Conservation (phyloP, 345 rosid species). For the Abelmoschus esculentus region DNA sequence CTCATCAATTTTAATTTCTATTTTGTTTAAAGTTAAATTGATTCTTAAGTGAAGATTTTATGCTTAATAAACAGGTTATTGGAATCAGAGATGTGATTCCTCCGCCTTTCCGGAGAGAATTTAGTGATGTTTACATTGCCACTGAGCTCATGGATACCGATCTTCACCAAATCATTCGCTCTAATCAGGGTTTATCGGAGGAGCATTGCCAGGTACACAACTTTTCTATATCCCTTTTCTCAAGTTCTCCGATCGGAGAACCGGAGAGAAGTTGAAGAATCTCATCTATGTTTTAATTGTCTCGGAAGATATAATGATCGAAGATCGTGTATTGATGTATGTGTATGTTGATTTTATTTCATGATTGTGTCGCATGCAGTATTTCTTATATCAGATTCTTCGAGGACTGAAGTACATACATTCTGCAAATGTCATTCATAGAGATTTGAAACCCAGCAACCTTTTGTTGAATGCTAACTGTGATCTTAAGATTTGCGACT, state of each 20-base stretch:
- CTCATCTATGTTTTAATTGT: not conserved
- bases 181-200: slow-evolving; percentile 80
- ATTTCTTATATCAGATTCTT: slow-evolving; percentile 89
- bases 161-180: slow-evolving; percentile 88
- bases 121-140: slow-evolving; percentile 78
- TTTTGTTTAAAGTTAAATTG: not conserved
- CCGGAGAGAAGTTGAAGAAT: not conserved
- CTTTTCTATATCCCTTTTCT: not conserved
- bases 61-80: slow-evolving; percentile 45
- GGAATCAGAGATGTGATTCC: slow-evolving; percentile 84
- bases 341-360: not conserved
- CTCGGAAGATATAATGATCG: not conserved
- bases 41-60: slow-evolving; percentile 2
- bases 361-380: slow-evolving; percentile 37
- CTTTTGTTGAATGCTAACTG: slow-evolving; percentile 80
- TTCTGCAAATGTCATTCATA: slow-evolving; percentile 91
- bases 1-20: not conserved
- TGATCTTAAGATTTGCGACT: slow-evolving; percentile 88
- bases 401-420: slow-evolving; percentile 93
- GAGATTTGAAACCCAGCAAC: slow-evolving; percentile 93
- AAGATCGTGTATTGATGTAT: not conserved
- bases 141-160: slow-evolving; percentile 93
- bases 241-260: not conserved
- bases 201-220: slow-evolving; percentile 85
- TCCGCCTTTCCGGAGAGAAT: slow-evolving; percentile 76